Percentiles rank a stretch among this genome's conserved stretches.
phyloP scores from a whole-genome alignment of 441 rosid species.

The Sinapis alba region DNA sequence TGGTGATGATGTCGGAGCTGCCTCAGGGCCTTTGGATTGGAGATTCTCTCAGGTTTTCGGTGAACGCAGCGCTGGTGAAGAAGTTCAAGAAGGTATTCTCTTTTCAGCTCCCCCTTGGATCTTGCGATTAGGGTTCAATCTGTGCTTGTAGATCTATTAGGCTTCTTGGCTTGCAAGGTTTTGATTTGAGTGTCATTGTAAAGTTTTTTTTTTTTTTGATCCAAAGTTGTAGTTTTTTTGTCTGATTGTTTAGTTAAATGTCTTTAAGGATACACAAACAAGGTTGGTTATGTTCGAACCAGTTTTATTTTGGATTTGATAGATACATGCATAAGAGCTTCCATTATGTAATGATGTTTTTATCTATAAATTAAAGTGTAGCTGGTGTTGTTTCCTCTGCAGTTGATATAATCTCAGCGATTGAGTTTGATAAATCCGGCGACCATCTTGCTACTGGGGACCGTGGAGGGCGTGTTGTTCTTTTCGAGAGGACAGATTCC shows the following conservation, averaged over 20 bases:
- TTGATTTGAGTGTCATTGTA: not conserved
- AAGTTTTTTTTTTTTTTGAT: conserved; percentile 20
- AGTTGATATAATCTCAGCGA: conserved; percentile 51
- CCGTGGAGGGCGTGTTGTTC: not conserved
- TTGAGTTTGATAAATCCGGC: not conserved
- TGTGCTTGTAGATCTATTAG: conserved; percentile 17
- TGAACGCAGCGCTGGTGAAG: conserved; percentile 78
- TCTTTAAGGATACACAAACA: not conserved
- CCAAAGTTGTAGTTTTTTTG: not conserved
- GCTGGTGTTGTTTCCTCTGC: conserved; percentile 45
- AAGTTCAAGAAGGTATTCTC: conserved; percentile 71
- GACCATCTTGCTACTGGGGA: conserved; percentile 27
- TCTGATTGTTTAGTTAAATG: not conserved
- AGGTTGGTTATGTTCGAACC: not conserved
- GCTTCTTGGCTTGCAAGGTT: not conserved
- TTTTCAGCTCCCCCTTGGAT: conserved; percentile 16
- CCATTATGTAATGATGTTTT: not conserved
- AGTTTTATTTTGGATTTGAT: not conserved
- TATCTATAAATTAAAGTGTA: conserved; percentile 25
- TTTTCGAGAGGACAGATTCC: conserved; percentile 79
- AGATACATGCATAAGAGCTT: not conserved
- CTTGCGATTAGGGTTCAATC: conserved; percentile 32
- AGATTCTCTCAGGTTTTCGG: conserved; percentile 81
- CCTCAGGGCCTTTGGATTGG: conserved; percentile 59
- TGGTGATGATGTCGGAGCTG: conserved; percentile 45